Evolutionary conservation across 306 rosid species (phyloP), one percentile per base, ranked within the genome.

Genomic region (Vicia faba): DNA sequence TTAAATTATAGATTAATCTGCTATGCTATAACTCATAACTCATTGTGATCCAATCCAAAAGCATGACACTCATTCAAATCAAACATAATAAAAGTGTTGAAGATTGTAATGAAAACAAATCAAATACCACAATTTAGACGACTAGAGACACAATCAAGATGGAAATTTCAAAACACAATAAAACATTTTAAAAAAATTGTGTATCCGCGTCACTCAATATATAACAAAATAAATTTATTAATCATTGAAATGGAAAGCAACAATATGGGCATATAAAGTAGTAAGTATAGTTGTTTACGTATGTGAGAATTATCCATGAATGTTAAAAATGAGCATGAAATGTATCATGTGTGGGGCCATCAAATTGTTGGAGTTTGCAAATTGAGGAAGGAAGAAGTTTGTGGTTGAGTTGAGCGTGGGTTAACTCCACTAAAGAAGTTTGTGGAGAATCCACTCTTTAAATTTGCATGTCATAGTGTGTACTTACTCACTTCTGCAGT

Each of bases 361-460:
- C 1, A 41, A 62, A 62, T 69, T 69, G 80, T 64, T 16, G 77
- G 64, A 38, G 59, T 36, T 36, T 31, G 57, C 28, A 76, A 57
- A 61, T n/a, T 56, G 71, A 67, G 62, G 74, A 57, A 50, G 62
- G 44, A 70, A 28, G 29, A 65, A 46, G 45, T 23, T 72, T 20
- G 5, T 57, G 68, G 66, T 71, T 75, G 64, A 75, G 81, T 76
- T 76, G 85, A 81, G 85, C 85, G 85, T 81, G 85, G 82, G 39
- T 69, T 65, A 71, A 81, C 48, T 81, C 85, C 85, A 81, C 85
- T 81, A 73, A 14, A 46, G 35, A 66, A 41, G 50, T 58, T 81
- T 77, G 85, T 81, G 85, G 82, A 81, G 77, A 73, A 51, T 62
- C 82, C 85, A 81, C 85, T 81, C 77, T 69, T 45, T 19, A 57